These are phyloP conservation scores for Gnaphalium uliginosum DNA, from an alignment of 129 eudicot species.

Conservation along the genomic window DNA sequence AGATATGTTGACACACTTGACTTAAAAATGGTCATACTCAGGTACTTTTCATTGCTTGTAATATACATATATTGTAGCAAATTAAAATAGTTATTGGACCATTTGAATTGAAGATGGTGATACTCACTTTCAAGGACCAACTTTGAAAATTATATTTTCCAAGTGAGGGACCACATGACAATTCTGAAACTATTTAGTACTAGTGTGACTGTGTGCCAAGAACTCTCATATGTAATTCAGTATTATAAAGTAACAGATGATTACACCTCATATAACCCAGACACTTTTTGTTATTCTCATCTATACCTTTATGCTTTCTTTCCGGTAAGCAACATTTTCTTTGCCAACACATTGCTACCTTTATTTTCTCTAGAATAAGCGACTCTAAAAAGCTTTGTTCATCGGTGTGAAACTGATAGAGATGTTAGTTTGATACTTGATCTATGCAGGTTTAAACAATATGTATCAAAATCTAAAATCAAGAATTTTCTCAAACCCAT, in stretches of 20 bases:
- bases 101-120: constrained; percentile 5
- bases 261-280: neutral
- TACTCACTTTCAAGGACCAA: neutral
- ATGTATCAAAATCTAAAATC: too few relatives aligned
- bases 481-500: too few relatives aligned
- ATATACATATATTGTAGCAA: neutral
- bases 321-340: neutral
- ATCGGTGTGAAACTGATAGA: too few relatives aligned
- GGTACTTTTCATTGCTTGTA: neutral
- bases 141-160: neutral
- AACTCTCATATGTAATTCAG: too few relatives aligned
- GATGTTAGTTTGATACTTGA: too few relatives aligned
- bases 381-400: too few relatives aligned
- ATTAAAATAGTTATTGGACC: neutral
- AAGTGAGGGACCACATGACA: neutral
- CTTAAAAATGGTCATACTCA: neutral
- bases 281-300: neutral
- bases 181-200: neutral
- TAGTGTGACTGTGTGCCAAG: too few relatives aligned
- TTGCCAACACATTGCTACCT: too few relatives aligned
- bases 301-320: neutral
- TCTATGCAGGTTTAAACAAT: too few relatives aligned
- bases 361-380: too few relatives aligned
- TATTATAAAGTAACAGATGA: too few relatives aligned
- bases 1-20: neutral